Evolutionary conservation across 2,329 filamentous ascomycete genomes (phyloP), one percentile per base, ranked within the genome.

Genomic region (Penicillium sp.): DNA sequence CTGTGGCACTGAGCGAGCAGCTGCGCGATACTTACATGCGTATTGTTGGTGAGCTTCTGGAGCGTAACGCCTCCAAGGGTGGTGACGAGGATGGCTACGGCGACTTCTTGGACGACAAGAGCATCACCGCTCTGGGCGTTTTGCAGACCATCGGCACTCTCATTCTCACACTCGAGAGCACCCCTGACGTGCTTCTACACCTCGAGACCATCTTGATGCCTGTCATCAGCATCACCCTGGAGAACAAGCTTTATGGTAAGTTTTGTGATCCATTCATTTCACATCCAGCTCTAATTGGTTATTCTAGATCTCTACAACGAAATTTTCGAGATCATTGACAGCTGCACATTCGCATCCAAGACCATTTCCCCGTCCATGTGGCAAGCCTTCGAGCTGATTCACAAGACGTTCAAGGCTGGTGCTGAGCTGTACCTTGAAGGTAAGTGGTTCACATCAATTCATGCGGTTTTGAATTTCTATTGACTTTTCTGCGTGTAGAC

Each of bases 271-370:
- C 50, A 21, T 39, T 19, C 21, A n/a, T 13, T n/a, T 89, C 89
- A n/a, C 10, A 5, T 21, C 10, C 31, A 8, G 11, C 11, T 46
- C 50, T 52, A 36, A 52, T 13, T 21, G 11, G 1, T 11, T 36
- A 11, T 46, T 43, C 11, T 34, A 52, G 50, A 99, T 75, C 80
- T 99, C 23, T 99, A 97, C 76, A 99, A 97, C 72, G 94, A 99
- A 73, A 87, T 97, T 5, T 99, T 99, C 66, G 94, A 99, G 77
- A 99, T 99, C 68, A 96, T 99, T 67, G 94, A 99, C 75, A 97
- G 92, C 81, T 99, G 94, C 81, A 99, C 94, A 8, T 99, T 97
- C 73, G 91, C 94, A 11, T 93, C 94, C 60, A 99, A 97, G 81
- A 85, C 86, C 57, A 97, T 99, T 65, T 97, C 94, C 1, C 86